These are phyloP conservation scores for Fibroporia radiculosa DNA, from an alignment of 768 basidiomycete species.

Conservation along the genomic window DNA sequence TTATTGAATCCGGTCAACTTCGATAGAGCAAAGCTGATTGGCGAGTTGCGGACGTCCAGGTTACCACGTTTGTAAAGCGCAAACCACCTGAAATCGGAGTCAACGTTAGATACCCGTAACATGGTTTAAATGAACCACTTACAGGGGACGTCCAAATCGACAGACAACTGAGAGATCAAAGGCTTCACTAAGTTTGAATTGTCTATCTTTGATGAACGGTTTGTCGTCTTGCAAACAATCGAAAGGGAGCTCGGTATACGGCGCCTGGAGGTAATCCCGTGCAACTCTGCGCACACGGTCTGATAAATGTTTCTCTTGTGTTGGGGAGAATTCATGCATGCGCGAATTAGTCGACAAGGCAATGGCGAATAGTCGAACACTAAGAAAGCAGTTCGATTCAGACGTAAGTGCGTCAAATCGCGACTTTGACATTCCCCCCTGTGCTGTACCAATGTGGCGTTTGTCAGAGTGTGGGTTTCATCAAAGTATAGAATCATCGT, in stretches of 20 bases:
- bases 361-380: conserved; percentile 2
- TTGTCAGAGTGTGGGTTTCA: neutral
- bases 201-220: neutral
- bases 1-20: neutral
- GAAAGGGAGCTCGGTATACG: neutral
- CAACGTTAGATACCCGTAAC: neutral
- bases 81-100: neutral
- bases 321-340: conserved; percentile 3
- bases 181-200: neutral
- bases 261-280: neutral
- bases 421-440: neutral
- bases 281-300: neutral
- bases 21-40: neutral
- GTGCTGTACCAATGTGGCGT: neutral
- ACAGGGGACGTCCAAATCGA: conserved; percentile 13
- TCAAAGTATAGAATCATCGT: neutral
- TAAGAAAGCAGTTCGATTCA: neutral
- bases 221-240: neutral
- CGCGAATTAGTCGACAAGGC: conserved; percentile 10
- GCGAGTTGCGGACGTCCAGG: neutral
- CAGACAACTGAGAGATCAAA: conserved; percentile 5
- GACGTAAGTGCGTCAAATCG: neutral
- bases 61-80: neutral
- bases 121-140: neutral
- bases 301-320: neutral